Evolutionary conservation across 306 rosid genomes (phyloP), one percentile per base, ranked within the genome.

Genomic region (Malus orientalis): DNA sequence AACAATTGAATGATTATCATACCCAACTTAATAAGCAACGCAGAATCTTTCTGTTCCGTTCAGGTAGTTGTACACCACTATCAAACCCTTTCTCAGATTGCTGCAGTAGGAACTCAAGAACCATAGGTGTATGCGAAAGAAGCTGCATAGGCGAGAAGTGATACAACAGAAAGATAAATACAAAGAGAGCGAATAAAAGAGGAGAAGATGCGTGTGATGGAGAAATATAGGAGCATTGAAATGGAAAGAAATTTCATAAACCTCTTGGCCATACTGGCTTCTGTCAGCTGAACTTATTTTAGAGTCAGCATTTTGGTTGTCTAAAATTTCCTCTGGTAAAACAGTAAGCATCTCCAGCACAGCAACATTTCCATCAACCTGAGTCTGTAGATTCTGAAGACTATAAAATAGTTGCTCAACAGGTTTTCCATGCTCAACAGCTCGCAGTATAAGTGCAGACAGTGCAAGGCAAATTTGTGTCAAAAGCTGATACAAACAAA

Each of bases 11-110:
- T 42, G 25, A 58, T 74, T 64, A 59, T 29, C 89, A 18, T 89
- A 94, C 98, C 98, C 98, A 94, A 82, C 98, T 94, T 88, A 94
- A 86, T 71, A 94, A 90, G 93, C 98, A 94, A 54, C 98, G 98
- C 51, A 91, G 82, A 81, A 90, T 85, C 72, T 94, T 94, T 86
- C 89, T 89, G 82, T 89, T 93, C 81, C 86, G 77, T 84, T 93
- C 96, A 54, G 85, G 93, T 69, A 79, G 89, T 84, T 88, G 93
- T 57, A 85, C 80, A 63, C 87, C 84, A 79, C 88, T 84, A 79
- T 89, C 95, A 78, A 80, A 86, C 55, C 83, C 77, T 69, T 85
- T 80, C 87, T 90, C 91, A 42, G 97, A 90, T 82, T 89, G 97
- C 78, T 84, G 93, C 82, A 90, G 89, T 32, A 94, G 83, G 82